phyloP scores from a whole-genome alignment of 139 green algal genomes.

The Tetradesmus obliquus region DNA sequence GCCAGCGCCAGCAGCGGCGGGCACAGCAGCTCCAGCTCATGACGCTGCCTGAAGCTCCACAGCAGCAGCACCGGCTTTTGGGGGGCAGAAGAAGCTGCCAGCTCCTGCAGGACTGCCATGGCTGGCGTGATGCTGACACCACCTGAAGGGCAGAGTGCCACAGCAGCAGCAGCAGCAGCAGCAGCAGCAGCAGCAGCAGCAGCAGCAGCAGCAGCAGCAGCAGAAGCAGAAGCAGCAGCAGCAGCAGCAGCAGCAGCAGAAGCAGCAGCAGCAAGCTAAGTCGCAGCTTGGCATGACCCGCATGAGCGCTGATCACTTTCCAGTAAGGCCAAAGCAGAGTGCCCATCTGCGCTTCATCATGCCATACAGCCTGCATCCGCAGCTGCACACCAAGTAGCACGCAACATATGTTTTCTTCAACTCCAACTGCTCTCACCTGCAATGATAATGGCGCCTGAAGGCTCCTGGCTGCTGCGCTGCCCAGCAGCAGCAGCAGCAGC shows the following conservation, averaged over 20 bases:
- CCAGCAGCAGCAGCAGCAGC: background rate
- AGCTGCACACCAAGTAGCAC: background rate
- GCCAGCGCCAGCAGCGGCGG: background rate
- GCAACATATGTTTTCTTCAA: no score
- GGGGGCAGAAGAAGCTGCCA: background rate
- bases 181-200: background rate
- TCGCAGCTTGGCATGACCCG: no score
- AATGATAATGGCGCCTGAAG: background rate
- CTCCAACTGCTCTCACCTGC: background rate
- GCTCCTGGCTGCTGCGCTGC: background rate
- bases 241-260: no score
- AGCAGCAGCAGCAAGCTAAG: no score
- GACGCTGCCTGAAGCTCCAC: background rate
- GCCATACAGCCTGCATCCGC: no score
- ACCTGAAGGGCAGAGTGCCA: background rate
- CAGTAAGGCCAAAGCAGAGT: no score
- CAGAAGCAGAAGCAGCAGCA: no score
- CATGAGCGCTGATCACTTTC: no score
- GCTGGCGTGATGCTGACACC: background rate
- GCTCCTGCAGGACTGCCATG: background rate
- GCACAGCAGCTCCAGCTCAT: slow-evolving; percentile 4
- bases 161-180: background rate
- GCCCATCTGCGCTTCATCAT: no score
- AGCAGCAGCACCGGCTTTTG: background rate
- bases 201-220: no score